A percentile compares a stretch with the other conserved stretches of the same genome.
These are phyloP conservation scores for Fusarium globosum DNA, from an alignment of 2,329 filamentous ascomycete genomes.

Conservation along the genomic window DNA sequence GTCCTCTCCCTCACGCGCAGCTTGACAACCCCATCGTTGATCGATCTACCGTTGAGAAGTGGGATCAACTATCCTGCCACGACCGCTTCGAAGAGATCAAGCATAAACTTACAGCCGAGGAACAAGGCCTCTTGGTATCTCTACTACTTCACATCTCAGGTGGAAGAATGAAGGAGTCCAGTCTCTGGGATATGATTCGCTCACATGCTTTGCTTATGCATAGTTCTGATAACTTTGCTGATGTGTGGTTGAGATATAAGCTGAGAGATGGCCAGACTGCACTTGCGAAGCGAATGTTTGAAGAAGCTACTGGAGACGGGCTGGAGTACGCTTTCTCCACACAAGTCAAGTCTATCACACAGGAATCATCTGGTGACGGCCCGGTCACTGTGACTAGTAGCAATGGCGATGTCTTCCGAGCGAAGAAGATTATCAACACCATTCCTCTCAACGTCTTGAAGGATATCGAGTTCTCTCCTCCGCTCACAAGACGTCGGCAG, in stretches of 20 bases:
- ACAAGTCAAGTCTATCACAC: not conserved
- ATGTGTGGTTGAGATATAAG: not conserved
- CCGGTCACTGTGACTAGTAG: accelerated
- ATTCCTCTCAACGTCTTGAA: not conserved
- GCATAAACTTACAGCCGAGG: not conserved
- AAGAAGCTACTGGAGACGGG: not conserved
- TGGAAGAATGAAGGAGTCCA: not conserved
- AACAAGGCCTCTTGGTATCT: not conserved
- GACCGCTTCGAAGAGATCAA: not conserved
- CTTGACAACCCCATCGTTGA: not conserved
- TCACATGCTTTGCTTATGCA: not conserved
- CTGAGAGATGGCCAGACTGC: not conserved
- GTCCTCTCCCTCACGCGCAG: not conserved
- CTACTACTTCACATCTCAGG: not conserved
- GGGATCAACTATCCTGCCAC: not conserved
- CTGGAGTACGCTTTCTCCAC: not conserved
- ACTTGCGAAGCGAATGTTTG: not conserved
- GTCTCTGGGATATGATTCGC: not conserved
- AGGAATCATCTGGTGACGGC: not conserved
- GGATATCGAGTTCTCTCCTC: not conserved
- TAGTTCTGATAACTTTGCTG: not conserved
- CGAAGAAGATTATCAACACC: not conserved
- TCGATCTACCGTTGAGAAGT: not conserved
- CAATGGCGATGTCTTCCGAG: accelerated
- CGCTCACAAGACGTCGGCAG: accelerated